Evolutionary conservation across 495 filamentous ascomycete genomes (phyloP).

Genomic region (Aspergillus sclerotiicarbonarius): DNA sequence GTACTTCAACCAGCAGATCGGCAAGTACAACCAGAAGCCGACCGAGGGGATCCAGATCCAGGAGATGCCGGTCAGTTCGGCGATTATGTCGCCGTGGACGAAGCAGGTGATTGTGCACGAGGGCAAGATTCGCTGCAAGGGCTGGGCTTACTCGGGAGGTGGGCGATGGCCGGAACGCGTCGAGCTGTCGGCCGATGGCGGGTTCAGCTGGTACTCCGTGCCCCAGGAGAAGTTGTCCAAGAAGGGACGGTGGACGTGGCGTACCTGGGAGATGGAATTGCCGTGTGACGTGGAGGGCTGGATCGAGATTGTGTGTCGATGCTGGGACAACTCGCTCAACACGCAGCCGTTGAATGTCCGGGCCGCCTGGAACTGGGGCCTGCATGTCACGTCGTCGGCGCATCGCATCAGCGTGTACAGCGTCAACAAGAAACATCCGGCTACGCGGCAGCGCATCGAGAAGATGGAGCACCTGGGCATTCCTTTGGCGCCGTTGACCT

Average conservation of each 20-base stretch:
- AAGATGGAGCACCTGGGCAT: conserved; percentile 47
- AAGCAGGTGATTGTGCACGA: conserved; percentile 32
- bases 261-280: conserved; percentile 39
- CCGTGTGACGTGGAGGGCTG: conserved; percentile 44
- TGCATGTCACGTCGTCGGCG: conserved; percentile 65
- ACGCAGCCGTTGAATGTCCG: conserved; percentile 41
- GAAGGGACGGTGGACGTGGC: conserved; percentile 38
- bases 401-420: conserved; percentile 65
- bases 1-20: conserved; percentile 42
- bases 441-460: conserved; percentile 49
- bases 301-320: conserved; percentile 42
- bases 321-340: conserved; percentile 44
- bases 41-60: conserved; percentile 43
- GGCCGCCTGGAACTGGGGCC: conserved; percentile 55
- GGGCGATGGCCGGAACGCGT: conserved; percentile 46
- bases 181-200: conserved; percentile 42
- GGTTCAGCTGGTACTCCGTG: conserved; percentile 40
- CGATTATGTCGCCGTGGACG: conserved; percentile 38
- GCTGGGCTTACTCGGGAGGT: conserved; percentile 48
- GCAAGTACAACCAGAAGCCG: conserved; percentile 33
- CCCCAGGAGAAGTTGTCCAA: conserved; percentile 31
- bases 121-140: conserved; percentile 39
- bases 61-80: conserved; percentile 50
- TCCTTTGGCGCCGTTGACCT: conserved; percentile 50
- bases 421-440: conserved; percentile 51